phyloP scores from a whole-genome alignment of 2,329 filamentous ascomycete genomes.

The Myriosclerotinia duriaeana region DNA sequence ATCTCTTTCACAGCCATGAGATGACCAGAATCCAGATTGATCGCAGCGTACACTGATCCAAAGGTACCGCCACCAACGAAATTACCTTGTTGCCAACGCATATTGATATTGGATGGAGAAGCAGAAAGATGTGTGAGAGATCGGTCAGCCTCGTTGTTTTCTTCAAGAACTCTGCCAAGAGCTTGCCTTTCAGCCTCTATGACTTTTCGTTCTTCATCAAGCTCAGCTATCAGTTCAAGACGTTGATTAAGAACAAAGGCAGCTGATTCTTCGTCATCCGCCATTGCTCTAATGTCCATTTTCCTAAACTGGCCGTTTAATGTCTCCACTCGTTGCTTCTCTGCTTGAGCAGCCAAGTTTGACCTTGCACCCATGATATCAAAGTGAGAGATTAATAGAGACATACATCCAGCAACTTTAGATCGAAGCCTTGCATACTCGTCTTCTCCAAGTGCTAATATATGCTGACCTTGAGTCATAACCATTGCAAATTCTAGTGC shows the following conservation, averaged over 20 bases:
- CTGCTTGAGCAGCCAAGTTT: conserved; percentile 87
- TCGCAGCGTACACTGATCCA: conserved; percentile 93
- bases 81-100: conserved; percentile 98
- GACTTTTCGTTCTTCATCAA: conserved; percentile 76
- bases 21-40: conserved; percentile 94
- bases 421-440: conserved; percentile 80
- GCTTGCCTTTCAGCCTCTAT: conserved; percentile 83
- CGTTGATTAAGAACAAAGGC: conserved; percentile 73
- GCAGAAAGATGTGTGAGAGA: conserved; percentile 92
- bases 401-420: conserved; percentile 97
- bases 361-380: conserved; percentile 98
- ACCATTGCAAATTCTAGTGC: conserved; percentile 96
- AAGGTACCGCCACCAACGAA: conserved; percentile 97
- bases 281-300: conserved; percentile 70
- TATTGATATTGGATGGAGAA: conserved; percentile 88
- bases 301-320: conserved; percentile 72
- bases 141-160: conserved; percentile 91
- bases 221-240: conserved; percentile 66
- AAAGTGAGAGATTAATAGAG: conserved; percentile 93
- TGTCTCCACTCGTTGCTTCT: conserved; percentile 84
- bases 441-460: conserved; percentile 82
- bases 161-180: conserved; percentile 86
- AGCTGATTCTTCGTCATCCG: conserved; percentile 83
- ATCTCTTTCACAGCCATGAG: conserved; percentile 99
- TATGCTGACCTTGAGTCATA: conserved; percentile 92